Base-by-base conservation (phyloP, 331 rosid species). In the Phaseolus coccineus region DNA sequence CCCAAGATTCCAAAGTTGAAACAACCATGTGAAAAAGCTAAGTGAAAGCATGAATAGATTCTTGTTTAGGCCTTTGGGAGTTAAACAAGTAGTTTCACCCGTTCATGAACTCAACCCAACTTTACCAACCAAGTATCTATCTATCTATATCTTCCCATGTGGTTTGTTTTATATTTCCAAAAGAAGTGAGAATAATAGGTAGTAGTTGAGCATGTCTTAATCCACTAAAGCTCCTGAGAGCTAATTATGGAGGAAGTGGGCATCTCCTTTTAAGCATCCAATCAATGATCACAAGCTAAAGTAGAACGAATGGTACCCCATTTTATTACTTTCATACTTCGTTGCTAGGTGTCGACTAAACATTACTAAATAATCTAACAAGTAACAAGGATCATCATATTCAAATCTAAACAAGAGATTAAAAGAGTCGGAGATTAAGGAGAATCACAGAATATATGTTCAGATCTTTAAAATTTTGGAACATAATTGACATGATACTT, bases 241-340 rank as follows among this genome's bases (percentile, higher is more conserved):
- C 58, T 87, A 74, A 84, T 83, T 82, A 59, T 77, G 83, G 84
- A 81, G 79, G 55, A 67, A 84, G 90, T 88, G 87, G 81, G 90
- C 79, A 87, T 88, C 89, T 82, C 82, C 83, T 82, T 88, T 86
- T 83, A 77, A 78, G 57, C 83, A 80, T 77, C 91, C 90, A 84
- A 82, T 86, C 85, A 87, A 53, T 58, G 14, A 70, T 52, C 55
- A 77, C 78, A 57, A 75, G 78, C 84, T 78, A 84, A 86, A 76
- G 73, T 66, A 15, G 75, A 70, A 28, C 59, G 0, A 69, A 77
- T 66, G 85, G 74, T 74, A 63, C 1, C 9, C 12, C 31, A 42
- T 44, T 57, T 31, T 6, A 15, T 51, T 69, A 81, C 51, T 56
- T 57, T 65, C 48, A 19, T 48, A 46, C 1, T 67, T 76, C 59